Base-by-base conservation (phyloP, 768 basidiomycete genomes). In the Asterophora parasitica region DNA sequence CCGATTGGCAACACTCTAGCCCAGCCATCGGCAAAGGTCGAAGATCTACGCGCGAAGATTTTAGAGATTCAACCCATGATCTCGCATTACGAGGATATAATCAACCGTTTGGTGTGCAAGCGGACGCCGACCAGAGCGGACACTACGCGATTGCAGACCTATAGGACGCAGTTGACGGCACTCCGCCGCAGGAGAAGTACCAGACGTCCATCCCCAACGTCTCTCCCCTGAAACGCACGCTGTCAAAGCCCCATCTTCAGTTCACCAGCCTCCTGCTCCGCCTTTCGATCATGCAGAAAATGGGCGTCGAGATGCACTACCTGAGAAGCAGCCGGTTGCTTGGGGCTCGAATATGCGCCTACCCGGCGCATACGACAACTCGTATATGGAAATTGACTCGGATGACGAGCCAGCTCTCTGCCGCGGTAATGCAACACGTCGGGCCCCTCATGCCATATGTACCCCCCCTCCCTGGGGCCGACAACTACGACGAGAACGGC, bases 401-500 rank as follows among this genome's bases (percentile, higher is more conserved):
- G 53, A 48, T 15, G 27, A 54, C 16, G 58, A 55, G 20, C 23
- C 31, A 49, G 13, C n/a, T n/a, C n/a, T n/a, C n/a, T n/a, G n/a
- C n/a, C n/a, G n/a, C n/a, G n/a, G n/a, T n/a, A n/a, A n/a, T n/a
- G n/a, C n/a, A n/a, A n/a, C n/a, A n/a, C n/a, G n/a, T n/a, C n/a
- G n/a, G n/a, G n/a, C n/a, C n/a, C n/a, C n/a, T n/a, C n/a, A n/a
- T n/a, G n/a, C n/a, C 52, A 38, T 20, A 42, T 58, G 54, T 65
- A 4, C 53, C 64, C 3, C 63, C 68, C 4, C 38, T 68, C 2
- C 34, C 38, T 9, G 49, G 50, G 13, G 53, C 61, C 7, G 67
- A 74, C 32, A 48, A 63, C 16, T 60, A 56, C 20, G 78, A 79
- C 52, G 61, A 59, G 0, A 66, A 75, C 37, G 77, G 76, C 1